A percentile compares a stretch with the other conserved stretches of the same genome.
phyloP scores from a whole-genome alignment of 2,329 filamentous ascomycete genomes.

The Claviceps capensis region DNA sequence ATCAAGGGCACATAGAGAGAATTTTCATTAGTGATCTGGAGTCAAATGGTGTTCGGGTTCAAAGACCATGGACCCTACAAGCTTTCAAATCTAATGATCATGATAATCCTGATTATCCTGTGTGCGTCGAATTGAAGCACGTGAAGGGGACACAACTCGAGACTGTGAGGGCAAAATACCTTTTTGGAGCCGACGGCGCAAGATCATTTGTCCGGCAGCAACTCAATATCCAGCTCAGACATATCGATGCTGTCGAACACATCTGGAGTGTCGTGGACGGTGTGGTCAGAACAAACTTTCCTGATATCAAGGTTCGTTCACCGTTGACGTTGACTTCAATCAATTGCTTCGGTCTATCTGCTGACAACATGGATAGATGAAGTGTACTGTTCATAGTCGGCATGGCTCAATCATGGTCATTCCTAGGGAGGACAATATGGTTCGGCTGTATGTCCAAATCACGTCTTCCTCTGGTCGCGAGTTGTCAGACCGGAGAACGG shows the following conservation, averaged over 20 bases:
- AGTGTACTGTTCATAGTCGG: slow-evolving; percentile 62
- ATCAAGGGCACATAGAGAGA: slow-evolving; percentile 59
- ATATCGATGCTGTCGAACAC: slow-evolving; percentile 55
- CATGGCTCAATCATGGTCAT: slow-evolving; percentile 71
- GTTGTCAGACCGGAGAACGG: slow-evolving; percentile 47
- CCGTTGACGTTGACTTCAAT: background rate
- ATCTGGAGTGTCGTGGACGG: slow-evolving; percentile 70
- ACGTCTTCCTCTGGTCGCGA: slow-evolving; percentile 46
- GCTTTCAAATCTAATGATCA: slow-evolving; percentile 46
- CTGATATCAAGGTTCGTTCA: slow-evolving; percentile 52
- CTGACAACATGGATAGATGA: slow-evolving; percentile 33
- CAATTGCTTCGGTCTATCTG: slow-evolving; percentile 17
- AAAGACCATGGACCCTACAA: slow-evolving; percentile 51
- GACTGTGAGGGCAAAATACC: slow-evolving; percentile 53
- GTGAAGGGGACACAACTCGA: slow-evolving; percentile 59
- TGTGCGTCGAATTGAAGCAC: slow-evolving; percentile 64
- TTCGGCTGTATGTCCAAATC: slow-evolving; percentile 57
- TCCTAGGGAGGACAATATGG: slow-evolving; percentile 54
- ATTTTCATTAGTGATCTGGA: slow-evolving; percentile 54
- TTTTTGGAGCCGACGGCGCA: slow-evolving; percentile 60
- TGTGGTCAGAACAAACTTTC: slow-evolving; percentile 59
- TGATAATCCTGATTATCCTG: slow-evolving; percentile 53
- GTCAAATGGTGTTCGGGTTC: slow-evolving; percentile 45
- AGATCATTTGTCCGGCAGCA: slow-evolving; percentile 51
- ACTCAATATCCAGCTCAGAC: slow-evolving; percentile 56